Base-by-base conservation (phyloP, 352 stramenopile species). In the Phytophthora cactorum region DNA sequence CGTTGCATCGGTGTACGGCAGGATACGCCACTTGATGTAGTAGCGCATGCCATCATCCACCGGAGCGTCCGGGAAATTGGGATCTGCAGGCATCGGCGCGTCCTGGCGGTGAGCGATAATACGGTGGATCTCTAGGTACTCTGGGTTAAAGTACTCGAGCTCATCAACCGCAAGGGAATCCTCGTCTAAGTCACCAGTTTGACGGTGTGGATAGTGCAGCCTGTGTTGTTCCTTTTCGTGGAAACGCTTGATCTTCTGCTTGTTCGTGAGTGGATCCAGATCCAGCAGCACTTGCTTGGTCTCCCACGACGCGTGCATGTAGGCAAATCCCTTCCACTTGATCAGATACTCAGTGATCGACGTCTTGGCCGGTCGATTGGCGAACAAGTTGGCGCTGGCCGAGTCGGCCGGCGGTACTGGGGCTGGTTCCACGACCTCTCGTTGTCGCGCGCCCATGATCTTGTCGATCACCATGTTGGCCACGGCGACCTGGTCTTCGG, bases 311-410 rank as follows among this genome's bases (percentile, higher is more conserved):
- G 83, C 87, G 66, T 96, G 90, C 69, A 97, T 81, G 75, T 96
- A 94, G 50, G 89, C 93, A 56, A 95, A 95, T 11, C 85, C 87
- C 66, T 95, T 96, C 89, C 89, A 97, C 75, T 97, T 97, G 74
- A 97, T 96, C 27, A 89, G 85, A 58, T 96, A 97, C 74, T 98
- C 88, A 2, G 72, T 79, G 27, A 89, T 59, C 1, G 71, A 54
- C 34, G 68, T 58, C 14, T 74, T 84, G 5, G 64, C 81, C 11
- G 74, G 69, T 9, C 74, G 56, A 36, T 66, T 77, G 14, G 69
- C 65, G 49, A 86, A 84, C 50, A 87, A 70, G 43, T 69, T 80
- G 45, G 68, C 75, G 32, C 69, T 75, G 10, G 68, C 74, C 34
- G 74, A 80, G 36, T 78, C 75, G 0, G 60, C 34, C 0, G 43